Conservation (phyloP, 495 filamentous ascomycete species). For the Cairneyella variabilis region DNA sequence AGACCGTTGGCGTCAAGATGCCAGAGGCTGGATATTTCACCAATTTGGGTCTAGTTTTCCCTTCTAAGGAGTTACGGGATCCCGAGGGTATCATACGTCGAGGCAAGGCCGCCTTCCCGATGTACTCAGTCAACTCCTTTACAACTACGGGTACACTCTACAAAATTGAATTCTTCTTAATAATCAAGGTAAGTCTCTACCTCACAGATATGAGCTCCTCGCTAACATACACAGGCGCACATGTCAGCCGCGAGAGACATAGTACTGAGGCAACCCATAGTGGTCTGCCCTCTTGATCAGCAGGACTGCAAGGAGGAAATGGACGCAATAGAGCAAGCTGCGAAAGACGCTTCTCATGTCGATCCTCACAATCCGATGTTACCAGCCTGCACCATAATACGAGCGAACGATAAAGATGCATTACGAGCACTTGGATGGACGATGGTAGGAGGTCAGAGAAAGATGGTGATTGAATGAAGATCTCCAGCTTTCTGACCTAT, state of each 20-base stretch:
- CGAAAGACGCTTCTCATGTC: conserved; percentile 83
- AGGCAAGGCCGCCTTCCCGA: conserved; percentile 81
- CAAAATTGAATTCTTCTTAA: conserved; percentile 96
- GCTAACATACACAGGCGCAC: conserved; percentile 62
- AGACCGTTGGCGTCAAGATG: conserved; percentile 74
- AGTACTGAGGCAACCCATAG: conserved; percentile 83
- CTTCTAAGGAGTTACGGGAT: conserved; percentile 84
- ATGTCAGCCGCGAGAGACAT: conserved; percentile 91
- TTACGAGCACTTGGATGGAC: conserved; percentile 76
- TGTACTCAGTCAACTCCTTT: conserved; percentile 84
- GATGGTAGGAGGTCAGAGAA: conserved; percentile 80
- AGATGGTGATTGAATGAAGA: conserved; percentile 82
- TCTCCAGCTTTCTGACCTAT: neutral
- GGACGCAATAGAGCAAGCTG: conserved; percentile 93
- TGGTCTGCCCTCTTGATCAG: conserved; percentile 93
- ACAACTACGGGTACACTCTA: conserved; percentile 92
- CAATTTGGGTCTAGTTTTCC: conserved; percentile 87
- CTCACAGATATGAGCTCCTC: neutral
- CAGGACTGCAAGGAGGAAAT: conserved; percentile 96
- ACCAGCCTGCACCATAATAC: conserved; percentile 76
- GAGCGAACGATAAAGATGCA: conserved; percentile 70
- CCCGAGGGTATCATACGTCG: conserved; percentile 82
- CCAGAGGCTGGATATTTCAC: conserved; percentile 87
- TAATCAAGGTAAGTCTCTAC: conserved; percentile 69
- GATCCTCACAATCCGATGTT: conserved; percentile 86